These are phyloP conservation scores for Verticillium tricorpus DNA, from an alignment of 2,329 filamentous ascomycete species.

Conservation along the genomic window DNA sequence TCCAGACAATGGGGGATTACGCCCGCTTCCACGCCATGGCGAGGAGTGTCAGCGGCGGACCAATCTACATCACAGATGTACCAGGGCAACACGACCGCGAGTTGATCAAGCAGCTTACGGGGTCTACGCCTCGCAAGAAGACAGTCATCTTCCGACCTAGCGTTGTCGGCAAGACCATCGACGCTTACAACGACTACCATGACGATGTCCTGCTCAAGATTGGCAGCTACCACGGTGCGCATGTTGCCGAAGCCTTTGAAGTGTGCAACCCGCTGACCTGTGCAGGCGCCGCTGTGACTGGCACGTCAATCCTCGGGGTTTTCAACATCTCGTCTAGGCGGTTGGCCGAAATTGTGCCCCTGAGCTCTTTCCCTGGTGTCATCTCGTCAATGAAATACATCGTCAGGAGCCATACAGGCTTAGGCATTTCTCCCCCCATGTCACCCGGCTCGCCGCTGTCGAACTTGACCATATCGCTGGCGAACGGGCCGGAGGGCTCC, in stretches of 20 bases:
- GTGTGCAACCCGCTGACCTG: conserved; percentile 3
- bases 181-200: conserved; percentile 72
- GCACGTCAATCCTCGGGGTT: conserved; percentile 72
- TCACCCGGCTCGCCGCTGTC: conserved; percentile 18
- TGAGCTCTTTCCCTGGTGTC: conserved; percentile 71
- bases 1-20: conserved; percentile 62
- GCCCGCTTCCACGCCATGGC: conserved; percentile 85
- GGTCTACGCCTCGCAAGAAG: conserved; percentile 62
- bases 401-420: conserved; percentile 57
- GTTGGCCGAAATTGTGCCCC: conserved; percentile 63
- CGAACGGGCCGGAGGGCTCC: conserved; percentile 53
- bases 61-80: conserved; percentile 89
- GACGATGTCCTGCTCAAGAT: conserved; percentile 72
- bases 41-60: conserved; percentile 83
- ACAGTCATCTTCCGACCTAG: conserved; percentile 80
- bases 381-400: conserved; percentile 58
- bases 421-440: neutral
- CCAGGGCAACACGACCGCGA: conserved; percentile 75
- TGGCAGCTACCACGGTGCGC: conserved; percentile 66
- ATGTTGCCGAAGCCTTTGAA: neutral
- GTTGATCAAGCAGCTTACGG: conserved; percentile 78
- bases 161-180: conserved; percentile 65
- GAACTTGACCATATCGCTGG: conserved; percentile 60
- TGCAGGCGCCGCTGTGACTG: conserved; percentile 50
- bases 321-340: conserved; percentile 72